Evolutionary conservation across 2,329 filamentous ascomycete species (phyloP).

Genomic region (Arthrocladium fulminans): DNA sequence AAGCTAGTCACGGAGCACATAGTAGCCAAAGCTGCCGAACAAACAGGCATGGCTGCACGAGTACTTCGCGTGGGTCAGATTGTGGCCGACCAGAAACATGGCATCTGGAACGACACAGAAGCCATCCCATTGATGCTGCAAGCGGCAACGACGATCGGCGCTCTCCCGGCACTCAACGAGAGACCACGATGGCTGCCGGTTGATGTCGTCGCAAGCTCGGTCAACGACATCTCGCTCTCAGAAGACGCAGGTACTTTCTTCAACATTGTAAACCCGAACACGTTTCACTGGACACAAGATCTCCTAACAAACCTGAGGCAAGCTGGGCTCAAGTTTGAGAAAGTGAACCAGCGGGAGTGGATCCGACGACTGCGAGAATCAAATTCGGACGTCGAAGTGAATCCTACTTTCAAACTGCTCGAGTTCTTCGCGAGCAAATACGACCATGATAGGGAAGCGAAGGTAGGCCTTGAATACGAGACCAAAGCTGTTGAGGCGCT

Average conservation of each 20-base stretch:
- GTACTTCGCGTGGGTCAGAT: conserved; percentile 45
- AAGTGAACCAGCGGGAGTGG: conserved; percentile 25
- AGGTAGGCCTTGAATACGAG: conserved; percentile 33
- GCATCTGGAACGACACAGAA: conserved; percentile 45
- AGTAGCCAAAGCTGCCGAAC: conserved; percentile 24
- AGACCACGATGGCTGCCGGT: conserved; percentile 36
- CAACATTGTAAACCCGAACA: conserved; percentile 45
- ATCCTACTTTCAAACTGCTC: conserved; percentile 46
- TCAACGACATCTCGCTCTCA: conserved; percentile 24
- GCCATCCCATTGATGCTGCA: conserved; percentile 46
- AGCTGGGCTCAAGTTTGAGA: conserved; percentile 31
- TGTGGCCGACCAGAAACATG: conserved; percentile 39
- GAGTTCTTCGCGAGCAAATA: conserved; percentile 49
- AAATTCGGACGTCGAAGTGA: conserved; percentile 40
- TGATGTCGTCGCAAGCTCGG: conserved; percentile 29
- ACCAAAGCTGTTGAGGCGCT: conserved; percentile 28
- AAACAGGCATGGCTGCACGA: conserved; percentile 28
- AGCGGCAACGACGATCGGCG: conserved; percentile 33
- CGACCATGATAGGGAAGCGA: conserved; percentile 34
- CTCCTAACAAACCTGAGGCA: conserved; percentile 46
- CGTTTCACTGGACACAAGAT: conserved; percentile 36
- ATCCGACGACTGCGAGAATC: conserved; percentile 33
- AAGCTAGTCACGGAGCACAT: conserved; percentile 52
- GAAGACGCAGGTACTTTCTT: conserved; percentile 32
- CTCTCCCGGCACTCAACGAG: conserved; percentile 40